phyloP scores from a whole-genome alignment of 352 stramenopile species.

The Pythium pyrilobum region DNA sequence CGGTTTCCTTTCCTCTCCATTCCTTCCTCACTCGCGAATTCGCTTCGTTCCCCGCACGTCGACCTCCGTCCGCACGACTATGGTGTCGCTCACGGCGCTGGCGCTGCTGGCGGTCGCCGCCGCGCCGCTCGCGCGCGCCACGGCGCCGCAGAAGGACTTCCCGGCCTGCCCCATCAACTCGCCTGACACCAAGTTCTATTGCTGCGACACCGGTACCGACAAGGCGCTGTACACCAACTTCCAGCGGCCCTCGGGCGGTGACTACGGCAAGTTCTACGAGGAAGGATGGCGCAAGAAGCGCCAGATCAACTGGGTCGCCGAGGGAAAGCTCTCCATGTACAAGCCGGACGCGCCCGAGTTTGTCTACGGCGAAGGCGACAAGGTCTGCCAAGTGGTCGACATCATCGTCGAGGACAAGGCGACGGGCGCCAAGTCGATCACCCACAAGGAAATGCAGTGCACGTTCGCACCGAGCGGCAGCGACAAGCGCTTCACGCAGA shows the following conservation, averaged over 20 bases:
- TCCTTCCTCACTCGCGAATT: slow-evolving; percentile 3
- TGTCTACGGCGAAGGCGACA: slow-evolving; percentile 12
- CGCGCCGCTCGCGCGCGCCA: slow-evolving; percentile 28
- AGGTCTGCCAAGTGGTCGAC: slow-evolving; percentile 17
- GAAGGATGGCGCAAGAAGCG: slow-evolving; percentile 61
- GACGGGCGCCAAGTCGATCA: background rate
- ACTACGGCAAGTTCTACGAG: slow-evolving; percentile 50
- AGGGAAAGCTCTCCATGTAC: slow-evolving; percentile 52
- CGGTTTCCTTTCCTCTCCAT: background rate
- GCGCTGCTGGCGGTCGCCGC: slow-evolving; percentile 7
- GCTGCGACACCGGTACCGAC: slow-evolving; percentile 34
- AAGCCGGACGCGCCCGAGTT: slow-evolving; percentile 21
- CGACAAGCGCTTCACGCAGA: slow-evolving; percentile 17
- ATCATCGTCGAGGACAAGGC: slow-evolving; percentile 12
- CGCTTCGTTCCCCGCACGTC: slow-evolving; percentile 1
- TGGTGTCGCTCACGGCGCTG: slow-evolving; percentile 10
- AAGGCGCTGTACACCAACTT: slow-evolving; percentile 53
- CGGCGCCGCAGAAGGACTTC: slow-evolving; percentile 48
- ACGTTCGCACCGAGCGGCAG: slow-evolving; percentile 6
- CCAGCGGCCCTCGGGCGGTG: slow-evolving; percentile 39
- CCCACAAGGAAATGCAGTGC: slow-evolving; percentile 16
- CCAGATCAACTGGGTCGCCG: slow-evolving; percentile 54
- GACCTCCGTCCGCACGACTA: background rate
- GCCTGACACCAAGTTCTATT: slow-evolving; percentile 44
- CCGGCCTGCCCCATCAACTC: slow-evolving; percentile 54